Conservation (phyloP, 2,329 filamentous ascomycete species). For the Fusarium avenaceum region DNA sequence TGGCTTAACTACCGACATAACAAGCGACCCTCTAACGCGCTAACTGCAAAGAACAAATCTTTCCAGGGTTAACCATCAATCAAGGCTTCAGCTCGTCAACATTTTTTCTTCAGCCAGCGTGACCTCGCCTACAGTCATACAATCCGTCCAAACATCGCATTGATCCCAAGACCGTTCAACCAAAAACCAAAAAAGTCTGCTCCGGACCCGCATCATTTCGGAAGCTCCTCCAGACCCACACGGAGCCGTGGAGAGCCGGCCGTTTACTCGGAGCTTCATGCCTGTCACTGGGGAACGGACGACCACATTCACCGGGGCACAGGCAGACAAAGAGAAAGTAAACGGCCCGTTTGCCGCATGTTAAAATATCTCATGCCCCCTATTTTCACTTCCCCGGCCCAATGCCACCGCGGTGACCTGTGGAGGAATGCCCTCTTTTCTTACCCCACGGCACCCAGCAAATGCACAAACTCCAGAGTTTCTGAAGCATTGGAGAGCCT, state of each 20-base stretch:
- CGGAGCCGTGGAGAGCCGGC: constrained; percentile 45
- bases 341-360: constrained; percentile 41
- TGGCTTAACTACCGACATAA: constrained; percentile 30
- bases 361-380: constrained; percentile 37
- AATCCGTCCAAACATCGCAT: constrained; percentile 3
- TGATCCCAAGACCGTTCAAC: background rate
- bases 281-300: constrained; percentile 41
- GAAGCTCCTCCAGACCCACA: constrained; percentile 29
- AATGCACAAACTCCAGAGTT: constrained; percentile 27
- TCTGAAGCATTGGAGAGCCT: constrained; percentile 14
- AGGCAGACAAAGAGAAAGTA: constrained; percentile 9
- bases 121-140: constrained; percentile 12
- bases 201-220: constrained; percentile 39
- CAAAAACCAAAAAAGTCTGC: constrained; percentile 8
- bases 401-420: constrained; percentile 12
- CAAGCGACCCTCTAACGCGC: constrained; percentile 5
- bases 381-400: constrained; percentile 25
- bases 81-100: background rate
- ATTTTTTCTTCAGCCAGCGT: constrained; percentile 1
- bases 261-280: constrained; percentile 48
- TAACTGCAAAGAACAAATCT: constrained; percentile 4
- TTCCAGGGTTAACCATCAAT: background rate
- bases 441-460: constrained; percentile 24
- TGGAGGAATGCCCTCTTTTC: constrained; percentile 6
- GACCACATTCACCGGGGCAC: constrained; percentile 21